These are phyloP conservation scores for Dentipellis sp. DNA, from an alignment of 768 basidiomycete species.

Conservation along the genomic window DNA sequence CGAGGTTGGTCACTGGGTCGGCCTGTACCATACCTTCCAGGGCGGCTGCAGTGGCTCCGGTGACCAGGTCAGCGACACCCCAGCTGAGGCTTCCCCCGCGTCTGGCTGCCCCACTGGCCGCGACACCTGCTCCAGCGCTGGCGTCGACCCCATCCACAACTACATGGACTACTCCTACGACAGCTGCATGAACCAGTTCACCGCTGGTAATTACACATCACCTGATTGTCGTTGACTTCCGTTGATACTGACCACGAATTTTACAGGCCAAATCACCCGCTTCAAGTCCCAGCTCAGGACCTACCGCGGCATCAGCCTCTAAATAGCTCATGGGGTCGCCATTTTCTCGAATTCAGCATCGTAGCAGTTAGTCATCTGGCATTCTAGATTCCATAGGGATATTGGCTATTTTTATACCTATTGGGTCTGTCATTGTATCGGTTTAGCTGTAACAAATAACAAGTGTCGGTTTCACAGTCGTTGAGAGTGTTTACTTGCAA, in stretches of 20 bases:
- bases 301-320: constrained; percentile 30
- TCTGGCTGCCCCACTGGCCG: constrained; percentile 26
- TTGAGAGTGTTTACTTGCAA: too few species aligned
- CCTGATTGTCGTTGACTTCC: not conserved
- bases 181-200: constrained; percentile 41
- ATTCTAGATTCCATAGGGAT: too few species aligned
- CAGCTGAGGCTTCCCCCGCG: constrained; percentile 33
- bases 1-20: constrained; percentile 55
- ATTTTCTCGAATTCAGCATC: not conserved
- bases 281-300: constrained; percentile 32
- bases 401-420: too few species aligned
- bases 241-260: not conserved
- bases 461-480: too few species aligned
- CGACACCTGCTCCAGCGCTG: constrained; percentile 20
- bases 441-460: too few species aligned
- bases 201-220: constrained; percentile 23
- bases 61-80: constrained; percentile 37
- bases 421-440: too few species aligned
- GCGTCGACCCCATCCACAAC: constrained; percentile 34
- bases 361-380: too few species aligned
- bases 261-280: constrained; percentile 24
- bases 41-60: constrained; percentile 33
- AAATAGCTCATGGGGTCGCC: not conserved
- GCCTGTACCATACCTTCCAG: constrained; percentile 52
- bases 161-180: constrained; percentile 49